phyloP scores from a whole-genome alignment of 345 rosid species.

The Cardamine chenopodiifolia region DNA sequence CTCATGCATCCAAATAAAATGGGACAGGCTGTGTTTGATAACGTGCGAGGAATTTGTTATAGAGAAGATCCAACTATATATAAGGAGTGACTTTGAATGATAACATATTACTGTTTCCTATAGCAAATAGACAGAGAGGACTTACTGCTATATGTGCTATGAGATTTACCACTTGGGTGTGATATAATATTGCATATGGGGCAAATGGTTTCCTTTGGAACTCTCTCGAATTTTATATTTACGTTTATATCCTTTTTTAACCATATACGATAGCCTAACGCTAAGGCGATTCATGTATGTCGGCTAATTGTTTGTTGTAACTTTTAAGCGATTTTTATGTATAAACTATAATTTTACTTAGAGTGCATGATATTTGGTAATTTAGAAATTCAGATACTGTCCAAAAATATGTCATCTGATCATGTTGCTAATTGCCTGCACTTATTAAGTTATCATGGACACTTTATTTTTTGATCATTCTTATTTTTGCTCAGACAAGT shows the following conservation, averaged over 20 bases:
- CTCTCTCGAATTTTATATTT: background rate
- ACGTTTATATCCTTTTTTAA: background rate
- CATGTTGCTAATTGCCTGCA: conserved; percentile 19
- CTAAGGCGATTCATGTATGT: background rate
- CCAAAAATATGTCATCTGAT: conserved; percentile 6
- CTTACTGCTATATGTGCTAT: background rate
- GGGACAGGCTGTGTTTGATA: conserved; percentile 29
- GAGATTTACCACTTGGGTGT: background rate
- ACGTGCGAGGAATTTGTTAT: conserved; percentile 21
- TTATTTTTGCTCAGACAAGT: background rate
- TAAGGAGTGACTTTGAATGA: conserved; percentile 19
- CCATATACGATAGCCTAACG: background rate
- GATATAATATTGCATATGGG: background rate
- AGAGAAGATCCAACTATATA: conserved; percentile 8
- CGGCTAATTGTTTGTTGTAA: background rate
- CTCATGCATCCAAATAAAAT: conserved; percentile 37
- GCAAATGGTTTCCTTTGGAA: background rate
- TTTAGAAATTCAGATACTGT: background rate
- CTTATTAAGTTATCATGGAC: conserved; percentile 17
- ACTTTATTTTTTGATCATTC: conserved; percentile 14
- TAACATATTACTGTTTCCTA: background rate
- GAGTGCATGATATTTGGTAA: background rate
- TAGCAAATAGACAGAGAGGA: background rate
- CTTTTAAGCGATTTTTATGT: background rate
- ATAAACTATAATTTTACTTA: background rate